phyloP scores from a whole-genome alignment of 306 rosid genomes.

The Sechiopsis laciniata region DNA sequence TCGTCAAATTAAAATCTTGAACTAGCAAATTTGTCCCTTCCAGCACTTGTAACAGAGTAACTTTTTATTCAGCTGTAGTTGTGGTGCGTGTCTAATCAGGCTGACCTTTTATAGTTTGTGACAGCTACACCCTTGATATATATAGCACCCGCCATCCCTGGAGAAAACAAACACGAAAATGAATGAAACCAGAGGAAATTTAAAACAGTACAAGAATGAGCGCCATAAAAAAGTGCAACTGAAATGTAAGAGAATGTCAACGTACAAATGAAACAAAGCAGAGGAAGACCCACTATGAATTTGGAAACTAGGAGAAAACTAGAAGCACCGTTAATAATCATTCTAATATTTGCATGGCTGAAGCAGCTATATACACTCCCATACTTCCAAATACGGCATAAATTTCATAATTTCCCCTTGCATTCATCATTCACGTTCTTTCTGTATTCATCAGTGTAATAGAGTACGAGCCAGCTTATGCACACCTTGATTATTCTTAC shows the following conservation, averaged over 20 bases:
- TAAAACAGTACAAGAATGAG: background rate
- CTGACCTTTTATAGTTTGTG: conserved; percentile 79
- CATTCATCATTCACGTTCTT: background rate
- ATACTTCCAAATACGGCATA: background rate
- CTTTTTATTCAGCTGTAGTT: conserved; percentile 7
- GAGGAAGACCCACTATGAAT: background rate
- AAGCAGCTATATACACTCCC: background rate
- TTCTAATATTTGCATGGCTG: background rate
- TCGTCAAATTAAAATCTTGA: conserved; percentile 2
- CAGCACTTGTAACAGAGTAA: background rate
- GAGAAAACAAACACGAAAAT: conserved; percentile 21
- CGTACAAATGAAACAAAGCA: background rate
- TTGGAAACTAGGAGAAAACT: background rate
- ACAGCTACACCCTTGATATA: conserved; percentile 84
- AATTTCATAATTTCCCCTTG: background rate
- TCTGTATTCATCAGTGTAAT: no score
- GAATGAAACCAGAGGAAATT: background rate
- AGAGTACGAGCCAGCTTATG: no score
- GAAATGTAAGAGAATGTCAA: background rate
- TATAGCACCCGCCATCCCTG: conserved; percentile 91
- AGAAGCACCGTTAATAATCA: background rate
- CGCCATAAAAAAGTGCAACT: no score
- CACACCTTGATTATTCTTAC: no score
- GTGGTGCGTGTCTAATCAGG: background rate
- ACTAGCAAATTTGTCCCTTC: background rate